These are phyloP conservation scores for Sarocladium strictum DNA, from an alignment of 2,329 filamentous ascomycete genomes.

Conservation along the genomic window DNA sequence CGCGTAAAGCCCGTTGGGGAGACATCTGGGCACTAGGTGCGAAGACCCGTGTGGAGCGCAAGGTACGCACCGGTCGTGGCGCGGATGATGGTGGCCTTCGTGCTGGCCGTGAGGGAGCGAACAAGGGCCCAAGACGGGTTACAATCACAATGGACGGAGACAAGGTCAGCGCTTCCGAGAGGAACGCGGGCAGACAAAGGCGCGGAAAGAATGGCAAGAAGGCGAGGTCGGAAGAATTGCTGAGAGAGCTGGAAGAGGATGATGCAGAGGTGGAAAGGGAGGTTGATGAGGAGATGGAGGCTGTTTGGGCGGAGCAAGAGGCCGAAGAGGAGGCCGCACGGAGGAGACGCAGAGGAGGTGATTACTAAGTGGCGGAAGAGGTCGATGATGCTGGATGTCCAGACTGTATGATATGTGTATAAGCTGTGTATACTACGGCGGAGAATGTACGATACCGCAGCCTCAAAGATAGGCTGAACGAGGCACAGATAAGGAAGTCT, in stretches of 20 bases:
- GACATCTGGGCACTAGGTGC: constrained; percentile 94
- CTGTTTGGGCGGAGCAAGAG: constrained; percentile 23
- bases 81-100: constrained; percentile 17
- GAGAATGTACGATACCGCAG: not conserved
- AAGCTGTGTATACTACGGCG: not conserved
- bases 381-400: too few relatives aligned
- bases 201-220: constrained; percentile 35
- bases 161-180: constrained; percentile 34
- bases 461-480: too few relatives aligned
- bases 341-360: constrained; percentile 10
- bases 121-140: constrained; percentile 3
- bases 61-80: constrained; percentile 53
- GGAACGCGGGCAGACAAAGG: constrained; percentile 27
- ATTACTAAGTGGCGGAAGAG: not conserved
- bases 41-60: constrained; percentile 67
- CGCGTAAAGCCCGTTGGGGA: constrained; percentile 84
- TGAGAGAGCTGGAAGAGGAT: constrained; percentile 25
- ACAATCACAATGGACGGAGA: constrained; percentile 22
- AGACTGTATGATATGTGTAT: not conserved
- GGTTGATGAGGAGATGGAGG: constrained; percentile 25
- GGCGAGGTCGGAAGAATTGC: constrained; percentile 34
- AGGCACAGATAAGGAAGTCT: not conserved
- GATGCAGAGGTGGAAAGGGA: constrained; percentile 25
- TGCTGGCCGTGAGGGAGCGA: not conserved
- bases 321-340: constrained; percentile 13